Evolutionary conservation across 257 asterid species (phyloP).

Genomic region (Jaltomata sinuosa): DNA sequence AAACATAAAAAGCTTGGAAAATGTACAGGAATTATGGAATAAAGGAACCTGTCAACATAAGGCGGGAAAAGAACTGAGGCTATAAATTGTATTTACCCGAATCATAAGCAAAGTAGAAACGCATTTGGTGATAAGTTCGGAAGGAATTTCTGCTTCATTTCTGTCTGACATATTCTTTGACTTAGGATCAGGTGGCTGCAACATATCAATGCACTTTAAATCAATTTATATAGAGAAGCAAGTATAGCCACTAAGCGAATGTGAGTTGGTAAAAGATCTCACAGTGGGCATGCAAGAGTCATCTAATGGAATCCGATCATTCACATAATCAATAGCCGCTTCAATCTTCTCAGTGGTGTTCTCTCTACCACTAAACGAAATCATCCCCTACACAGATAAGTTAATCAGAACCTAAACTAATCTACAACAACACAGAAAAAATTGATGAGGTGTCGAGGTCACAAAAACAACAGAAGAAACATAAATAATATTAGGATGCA

Average conservation of each 20-base stretch:
- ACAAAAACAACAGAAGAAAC: neutral
- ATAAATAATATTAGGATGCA: neutral
- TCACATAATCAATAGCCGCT: constrained; percentile 39
- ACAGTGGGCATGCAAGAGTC: constrained; percentile 27
- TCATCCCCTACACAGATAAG: constrained; percentile 40
- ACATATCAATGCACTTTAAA: constrained; percentile 1
- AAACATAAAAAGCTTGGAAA: neutral
- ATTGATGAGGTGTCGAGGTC: neutral
- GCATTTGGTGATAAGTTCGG: constrained; percentile 66
- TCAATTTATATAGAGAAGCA: constrained; percentile 4
- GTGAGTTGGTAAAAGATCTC: constrained; percentile 15
- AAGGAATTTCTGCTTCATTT: constrained; percentile 56
- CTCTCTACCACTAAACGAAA: constrained; percentile 41
- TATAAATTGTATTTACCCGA: constrained; percentile 29
- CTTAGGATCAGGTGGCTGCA: constrained; percentile 47
- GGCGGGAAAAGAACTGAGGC: neutral
- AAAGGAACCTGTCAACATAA: neutral
- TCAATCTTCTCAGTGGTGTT: constrained; percentile 53
- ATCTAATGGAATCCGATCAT: constrained; percentile 24
- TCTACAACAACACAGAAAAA: neutral
- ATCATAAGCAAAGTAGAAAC: constrained; percentile 80
- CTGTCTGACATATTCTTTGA: constrained; percentile 23
- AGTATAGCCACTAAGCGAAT: neutral
- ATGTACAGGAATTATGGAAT: neutral
- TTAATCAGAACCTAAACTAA: constrained; percentile 1